Evolutionary conservation across 139 green algal genomes (phyloP), one percentile per base, ranked within the genome.

Genomic region (Haematococcus lacustris): DNA sequence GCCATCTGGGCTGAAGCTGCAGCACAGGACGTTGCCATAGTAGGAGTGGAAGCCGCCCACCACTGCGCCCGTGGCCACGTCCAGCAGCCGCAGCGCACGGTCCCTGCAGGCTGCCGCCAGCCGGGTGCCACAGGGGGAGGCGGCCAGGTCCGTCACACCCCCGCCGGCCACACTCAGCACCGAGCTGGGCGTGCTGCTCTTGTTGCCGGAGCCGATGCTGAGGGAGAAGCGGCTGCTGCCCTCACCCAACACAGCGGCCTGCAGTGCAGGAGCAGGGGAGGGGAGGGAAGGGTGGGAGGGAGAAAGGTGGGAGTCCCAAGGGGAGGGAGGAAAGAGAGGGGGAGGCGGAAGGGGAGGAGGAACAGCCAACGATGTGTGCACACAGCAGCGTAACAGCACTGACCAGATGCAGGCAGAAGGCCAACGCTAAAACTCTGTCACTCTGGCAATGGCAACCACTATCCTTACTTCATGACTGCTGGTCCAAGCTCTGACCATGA

Each of bases 1-100:
- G 3, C 86, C 84, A 68, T 98, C 92, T 6, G 71, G 74, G 73
- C 83, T 93, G 89, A 92, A 98, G n/a, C 86, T 81, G 41, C 86
- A 91, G 84, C 93, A 98, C 32, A 91, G 77, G 59, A 92, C 74
- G 17, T 86, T 89, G 34, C 93, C 93, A 75, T 93, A 98, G 78
- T 97, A 97, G 74, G 79, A 90, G 79, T 92, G 78, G 33, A 75
- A 68, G 39, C 76, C 76, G 25, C 71, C 71, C 33, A 82, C 30
- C 39, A 85, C 70, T 35, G 70, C 53, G 59, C 89, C 84, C 0
- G 67, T 79, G 3, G 68, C 53, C 34, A 86, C 73, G 32, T 92
- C 84, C 47, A 95, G 83, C 6, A 97, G 34, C 17, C 88, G 80
- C 62, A 95, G 66, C 39, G 81, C 73, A 39, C 93, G 93, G 62